Conservation (phyloP, 2,329 filamentous ascomycete genomes). For the Lasiodiplodia citricola region DNA sequence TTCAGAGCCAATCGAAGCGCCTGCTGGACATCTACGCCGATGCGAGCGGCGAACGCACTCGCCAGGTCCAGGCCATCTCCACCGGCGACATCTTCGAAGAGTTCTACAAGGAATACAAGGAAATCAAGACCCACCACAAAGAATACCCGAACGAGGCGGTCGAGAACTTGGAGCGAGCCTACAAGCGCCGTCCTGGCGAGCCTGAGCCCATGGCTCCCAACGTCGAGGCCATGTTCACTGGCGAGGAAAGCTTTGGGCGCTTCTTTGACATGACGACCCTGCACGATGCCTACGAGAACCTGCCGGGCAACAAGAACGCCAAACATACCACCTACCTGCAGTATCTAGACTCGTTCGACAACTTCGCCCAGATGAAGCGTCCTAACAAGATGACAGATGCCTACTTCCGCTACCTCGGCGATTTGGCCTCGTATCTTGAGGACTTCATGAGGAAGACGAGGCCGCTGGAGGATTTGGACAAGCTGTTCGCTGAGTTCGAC, state of each 20-base stretch:
- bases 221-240: constrained; percentile 91
- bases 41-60: constrained; percentile 70
- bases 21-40: constrained; percentile 86
- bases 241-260: constrained; percentile 90
- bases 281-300: constrained; percentile 89
- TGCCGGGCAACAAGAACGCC: constrained; percentile 75
- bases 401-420: constrained; percentile 88
- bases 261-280: constrained; percentile 86
- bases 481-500: constrained; percentile 76
- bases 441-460: constrained; percentile 83
- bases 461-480: constrained; percentile 84
- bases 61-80: constrained; percentile 83
- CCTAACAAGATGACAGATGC: constrained; percentile 87
- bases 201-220: constrained; percentile 66
- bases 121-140: constrained; percentile 85
- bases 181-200: constrained; percentile 74
- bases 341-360: constrained; percentile 90
- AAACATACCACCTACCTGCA: constrained; percentile 82
- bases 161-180: constrained; percentile 92
- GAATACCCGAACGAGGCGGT: constrained; percentile 93
- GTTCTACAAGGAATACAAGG: constrained; percentile 84
- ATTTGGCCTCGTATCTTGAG: constrained; percentile 83
- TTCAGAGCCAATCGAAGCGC: constrained; percentile 82
- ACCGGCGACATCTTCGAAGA: constrained; percentile 86
- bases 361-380: constrained; percentile 79